phyloP scores from a whole-genome alignment of 2,329 filamentous ascomycete species.

The Fusarium sp. region DNA sequence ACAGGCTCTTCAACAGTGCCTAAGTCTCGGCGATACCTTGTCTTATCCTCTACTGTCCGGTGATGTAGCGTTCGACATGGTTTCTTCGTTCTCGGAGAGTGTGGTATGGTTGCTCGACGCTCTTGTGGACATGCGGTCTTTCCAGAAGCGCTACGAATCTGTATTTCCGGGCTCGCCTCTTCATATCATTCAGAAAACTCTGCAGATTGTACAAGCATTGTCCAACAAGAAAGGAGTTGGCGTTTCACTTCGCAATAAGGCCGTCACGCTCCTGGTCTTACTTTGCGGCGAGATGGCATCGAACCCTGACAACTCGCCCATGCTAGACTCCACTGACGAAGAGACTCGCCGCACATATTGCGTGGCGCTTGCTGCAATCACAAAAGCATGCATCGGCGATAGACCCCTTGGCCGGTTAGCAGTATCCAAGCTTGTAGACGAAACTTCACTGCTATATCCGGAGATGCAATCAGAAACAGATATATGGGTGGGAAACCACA shows the following conservation, averaged over 20 bases:
- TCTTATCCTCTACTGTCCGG: conserved; percentile 51
- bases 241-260: conserved; percentile 47
- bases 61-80: conserved; percentile 45
- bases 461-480: conserved; percentile 50
- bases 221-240: conserved; percentile 24
- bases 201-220: conserved; percentile 47
- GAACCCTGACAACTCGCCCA: conserved; percentile 45
- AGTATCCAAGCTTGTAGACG: conserved; percentile 54
- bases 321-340: conserved; percentile 40
- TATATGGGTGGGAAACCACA: conserved; percentile 50
- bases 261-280: conserved; percentile 50
- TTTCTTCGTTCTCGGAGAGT: conserved; percentile 51
- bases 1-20: conserved; percentile 58
- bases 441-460: conserved; percentile 50
- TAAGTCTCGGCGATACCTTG: conserved; percentile 55
- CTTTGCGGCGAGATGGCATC: conserved; percentile 54
- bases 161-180: conserved; percentile 45
- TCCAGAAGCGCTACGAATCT: conserved; percentile 51
- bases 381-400: conserved; percentile 47
- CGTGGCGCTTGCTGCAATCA: conserved; percentile 50
- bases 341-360: conserved; percentile 50
- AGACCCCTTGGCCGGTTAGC: conserved; percentile 51
- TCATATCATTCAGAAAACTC: conserved; percentile 49
- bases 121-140: conserved; percentile 53
- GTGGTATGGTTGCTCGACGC: conserved; percentile 61